These are phyloP conservation scores for Piper longum DNA, from an alignment of 164 flowering plant genomes.

Conservation along the genomic window DNA sequence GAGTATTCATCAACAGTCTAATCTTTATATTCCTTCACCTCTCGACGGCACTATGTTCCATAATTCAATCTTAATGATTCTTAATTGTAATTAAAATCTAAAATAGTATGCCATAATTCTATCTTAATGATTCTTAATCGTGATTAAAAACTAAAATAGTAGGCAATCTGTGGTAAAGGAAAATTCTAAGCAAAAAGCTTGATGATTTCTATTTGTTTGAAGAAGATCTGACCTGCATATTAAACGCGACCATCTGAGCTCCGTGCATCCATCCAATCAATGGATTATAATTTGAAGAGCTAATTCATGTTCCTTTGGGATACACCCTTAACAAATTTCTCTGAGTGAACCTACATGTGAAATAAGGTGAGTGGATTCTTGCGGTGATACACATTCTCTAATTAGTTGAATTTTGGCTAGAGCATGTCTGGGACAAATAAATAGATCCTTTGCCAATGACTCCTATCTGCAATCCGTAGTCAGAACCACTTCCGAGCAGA, in stretches of 20 bases:
- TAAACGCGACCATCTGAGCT: conserved; percentile 8
- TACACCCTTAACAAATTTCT: conserved; percentile 6
- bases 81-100: background rate
- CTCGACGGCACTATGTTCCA: background rate
- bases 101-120: background rate
- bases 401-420: background rate
- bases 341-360: conserved; percentile 7
- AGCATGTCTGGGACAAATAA: background rate
- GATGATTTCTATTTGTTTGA: background rate
- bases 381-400: background rate
- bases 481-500: background rate
- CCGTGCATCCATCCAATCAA: background rate
- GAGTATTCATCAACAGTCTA: background rate
- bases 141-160: no score
- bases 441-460: background rate
- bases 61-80: background rate
- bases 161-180: background rate
- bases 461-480: background rate
- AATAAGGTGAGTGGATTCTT: background rate
- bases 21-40: no score
- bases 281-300: conserved; percentile 8
- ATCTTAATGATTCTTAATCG: background rate
- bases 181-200: background rate
- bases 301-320: conserved; percentile 7
- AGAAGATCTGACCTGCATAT: conserved; percentile 7